These are phyloP conservation scores for Volvox carteri DNA, from an alignment of 163 green algal genomes.

Conservation along the genomic window DNA sequence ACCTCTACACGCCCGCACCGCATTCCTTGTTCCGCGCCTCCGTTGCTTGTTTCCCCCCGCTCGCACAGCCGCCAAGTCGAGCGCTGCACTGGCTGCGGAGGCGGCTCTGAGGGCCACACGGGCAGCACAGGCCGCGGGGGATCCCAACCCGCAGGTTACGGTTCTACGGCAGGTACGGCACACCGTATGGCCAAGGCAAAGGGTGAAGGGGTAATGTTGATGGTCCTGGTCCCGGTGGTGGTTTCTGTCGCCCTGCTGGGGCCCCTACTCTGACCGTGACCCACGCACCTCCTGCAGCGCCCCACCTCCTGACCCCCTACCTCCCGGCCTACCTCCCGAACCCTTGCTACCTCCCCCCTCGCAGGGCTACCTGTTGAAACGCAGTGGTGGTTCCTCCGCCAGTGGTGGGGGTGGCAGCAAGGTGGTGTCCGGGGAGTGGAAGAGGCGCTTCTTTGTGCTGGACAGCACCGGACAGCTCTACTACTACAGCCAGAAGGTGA, in stretches of 20 bases:
- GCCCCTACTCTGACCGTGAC: too few species aligned
- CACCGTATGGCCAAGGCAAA: neutral
- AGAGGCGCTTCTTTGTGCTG: constrained; percentile 89
- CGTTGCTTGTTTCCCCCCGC: too few species aligned
- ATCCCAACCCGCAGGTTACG: neutral
- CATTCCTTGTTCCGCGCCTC: too few species aligned
- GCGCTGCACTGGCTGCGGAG: constrained; percentile 30
- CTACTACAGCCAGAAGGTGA: constrained; percentile 87
- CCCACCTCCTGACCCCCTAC: too few species aligned
- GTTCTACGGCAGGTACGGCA: constrained; percentile 25
- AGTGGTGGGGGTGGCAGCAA: constrained; percentile 55
- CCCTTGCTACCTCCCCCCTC: neutral
- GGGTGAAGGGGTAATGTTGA: too few species aligned
- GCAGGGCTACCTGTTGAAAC: constrained; percentile 89
- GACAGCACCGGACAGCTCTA: constrained; percentile 84
- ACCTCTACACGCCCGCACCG: too few species aligned
- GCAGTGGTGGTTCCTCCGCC: constrained; percentile 44
- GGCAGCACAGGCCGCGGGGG: neutral
- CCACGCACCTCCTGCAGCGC: too few species aligned
- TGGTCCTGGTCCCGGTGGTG: too few species aligned
- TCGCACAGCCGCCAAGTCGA: constrained; percentile 44
- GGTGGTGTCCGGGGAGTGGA: constrained; percentile 78
- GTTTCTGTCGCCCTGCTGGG: too few species aligned
- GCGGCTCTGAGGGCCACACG: constrained; percentile 21
- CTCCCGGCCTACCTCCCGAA: neutral